Conservation (phyloP, 345 rosid genomes). For the Syzygium aromaticum region DNA sequence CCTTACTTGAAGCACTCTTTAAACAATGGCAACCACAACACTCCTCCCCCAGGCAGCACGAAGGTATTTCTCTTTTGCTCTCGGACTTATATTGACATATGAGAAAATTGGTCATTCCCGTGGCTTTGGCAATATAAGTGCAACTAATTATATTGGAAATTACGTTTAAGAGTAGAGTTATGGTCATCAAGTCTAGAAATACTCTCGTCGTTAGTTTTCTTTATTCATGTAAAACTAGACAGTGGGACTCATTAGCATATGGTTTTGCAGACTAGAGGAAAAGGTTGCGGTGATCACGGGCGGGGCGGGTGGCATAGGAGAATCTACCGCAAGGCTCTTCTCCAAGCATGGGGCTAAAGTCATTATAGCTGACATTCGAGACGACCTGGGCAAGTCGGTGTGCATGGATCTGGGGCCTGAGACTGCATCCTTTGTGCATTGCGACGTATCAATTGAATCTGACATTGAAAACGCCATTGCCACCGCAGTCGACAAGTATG, state of each 20-base stretch:
- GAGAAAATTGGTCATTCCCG: not conserved
- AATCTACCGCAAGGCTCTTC: constrained; percentile 5
- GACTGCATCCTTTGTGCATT: constrained; percentile 3
- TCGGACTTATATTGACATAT: not conserved
- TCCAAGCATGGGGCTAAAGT: constrained; percentile 9
- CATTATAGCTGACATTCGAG: constrained; percentile 5
- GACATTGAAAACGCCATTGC: not conserved
- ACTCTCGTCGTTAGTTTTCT: not conserved
- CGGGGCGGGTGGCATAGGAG: constrained; percentile 15
- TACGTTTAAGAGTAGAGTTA: not conserved
- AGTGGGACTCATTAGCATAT: not conserved
- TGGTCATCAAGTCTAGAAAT: not conserved
- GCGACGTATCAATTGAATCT: constrained; percentile 8
- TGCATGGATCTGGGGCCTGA: not conserved
- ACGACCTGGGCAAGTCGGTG: constrained; percentile 2
- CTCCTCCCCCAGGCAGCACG: not conserved
- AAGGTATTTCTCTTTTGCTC: not conserved
- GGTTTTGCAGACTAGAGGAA: constrained; percentile 4
- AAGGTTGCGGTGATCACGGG: constrained; percentile 12
- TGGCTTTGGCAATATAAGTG: not conserved
- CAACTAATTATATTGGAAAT: not conserved
- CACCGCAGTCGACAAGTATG: not conserved
- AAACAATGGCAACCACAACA: not conserved
- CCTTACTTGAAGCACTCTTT: not conserved
- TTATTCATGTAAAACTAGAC: not conserved